Evolutionary conservation across 2,329 filamentous ascomycete species (phyloP), one percentile per base, ranked within the genome.

Genomic region (Nectriaceae sp.): DNA sequence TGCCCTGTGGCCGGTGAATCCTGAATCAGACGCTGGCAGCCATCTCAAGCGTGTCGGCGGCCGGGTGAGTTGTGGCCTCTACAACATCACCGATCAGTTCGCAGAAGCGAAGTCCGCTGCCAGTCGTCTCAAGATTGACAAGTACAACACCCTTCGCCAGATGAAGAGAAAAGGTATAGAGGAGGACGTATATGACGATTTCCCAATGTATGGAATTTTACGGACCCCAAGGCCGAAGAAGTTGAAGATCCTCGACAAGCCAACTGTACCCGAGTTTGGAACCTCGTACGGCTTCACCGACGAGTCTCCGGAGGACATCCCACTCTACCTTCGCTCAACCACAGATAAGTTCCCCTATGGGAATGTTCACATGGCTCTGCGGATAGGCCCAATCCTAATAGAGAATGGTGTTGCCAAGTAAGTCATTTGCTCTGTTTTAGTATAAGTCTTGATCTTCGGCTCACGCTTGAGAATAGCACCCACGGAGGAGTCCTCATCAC

Each of bases 311-410:
- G 57, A 54, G 20, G 58, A 64, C 4, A 60, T 71, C 11, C 68
- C 69, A 0, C 24, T 58, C 2, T 70, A 63, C 35, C 59, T 70
- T 5, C 59, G 61, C 21, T 55, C 53, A 8, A 59, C 63, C 26
- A 55, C 61, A 1, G 59, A 68, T 20, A 61, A 64, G 37, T 63
- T 71, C 50, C 71, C 70, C 0, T 72, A 65, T 45, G 66, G 65
- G 2, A 69, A 72, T 44, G 66, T 72, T 3, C 71, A 72, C 37
- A 72, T 73, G 69, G 67, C 65, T 10, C 57, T 74, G 5, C 62
- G 70, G 1, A 46, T 74, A 22, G 71, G 72, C 0, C 70, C 71
- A 4, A 33, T 75, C 20, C 48, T 73, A 3, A 67, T 74, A 31
- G 69, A 73, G 54, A 73, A 72, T 50, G 70, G 69, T 6, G 65